Base-by-base conservation (phyloP, 2,329 filamentous ascomycete genomes). In the Fusarium denticulatum region DNA sequence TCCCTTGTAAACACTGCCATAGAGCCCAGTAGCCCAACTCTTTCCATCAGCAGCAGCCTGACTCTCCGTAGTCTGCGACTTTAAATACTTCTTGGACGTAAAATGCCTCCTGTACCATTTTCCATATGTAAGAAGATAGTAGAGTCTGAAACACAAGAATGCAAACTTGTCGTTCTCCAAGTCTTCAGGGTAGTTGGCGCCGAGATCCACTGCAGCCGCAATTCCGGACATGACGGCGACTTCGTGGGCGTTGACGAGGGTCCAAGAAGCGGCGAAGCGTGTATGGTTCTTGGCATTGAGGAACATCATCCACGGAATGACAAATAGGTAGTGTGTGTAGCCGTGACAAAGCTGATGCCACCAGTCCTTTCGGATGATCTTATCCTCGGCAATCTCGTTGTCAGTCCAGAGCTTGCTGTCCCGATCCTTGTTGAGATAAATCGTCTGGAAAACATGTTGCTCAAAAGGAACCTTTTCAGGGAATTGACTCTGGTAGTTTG, bases 121-220 rank as follows among this genome's bases (percentile, higher is more conserved):
- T 28, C 90, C 89, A 74, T 92, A 91, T 0, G 83, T 81, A 6
- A 92, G 78, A 55, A 91, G 79, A 66, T 91, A 91, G 72, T 92
- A 92, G 66, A 92, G 77, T 47, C 90, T 79, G 76, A 92, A 92
- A 53, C 86, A 85, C 66, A 91, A 75, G 61, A 92, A 85, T 0
- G 90, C 88, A 76, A 90, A 92, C 60, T 82, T 84, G 68, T 91
- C 90, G n/a, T 88, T 80, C 80, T 91, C 90, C 4, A 92, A 77
- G 74, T 91, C 90, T 67, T 72, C 70, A 6, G 70, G 70, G 14
- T 72, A 72, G 0, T 26, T 56, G 1, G 69, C 70, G 3, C 70
- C 70, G 0, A 72, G n/a, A 9, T 72, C 70, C 4, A 72, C 70
- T 1, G 70, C 70, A 13, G 70, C 70, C 1, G 70, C 70, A 6